Base-by-base conservation (phyloP, 23 red algal species). In the Cyanidioschyzon merolae region DNA sequence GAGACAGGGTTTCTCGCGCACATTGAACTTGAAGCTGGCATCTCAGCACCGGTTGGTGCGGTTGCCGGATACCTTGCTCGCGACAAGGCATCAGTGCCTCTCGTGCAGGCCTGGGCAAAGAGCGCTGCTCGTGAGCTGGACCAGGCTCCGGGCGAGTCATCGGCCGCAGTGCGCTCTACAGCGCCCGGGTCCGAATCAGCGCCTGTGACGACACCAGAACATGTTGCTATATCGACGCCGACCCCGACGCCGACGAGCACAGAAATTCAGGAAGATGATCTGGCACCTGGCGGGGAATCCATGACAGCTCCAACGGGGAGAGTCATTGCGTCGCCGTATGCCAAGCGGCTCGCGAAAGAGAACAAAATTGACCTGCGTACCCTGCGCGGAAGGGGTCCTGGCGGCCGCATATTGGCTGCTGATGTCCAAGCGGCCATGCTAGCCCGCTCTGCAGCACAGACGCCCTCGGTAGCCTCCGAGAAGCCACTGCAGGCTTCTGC, bases 1-100 rank as follows among this genome's bases (percentile, higher is more conserved):
- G 94, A 98, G 25, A 41, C 58, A 16, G 94, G 94, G 39, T 89
- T 57, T 41, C 63, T 98, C 39, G 88, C 94, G 27, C 79, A 88
- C 63, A 77, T 98, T 40, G 51, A 50, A n/a, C 68, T 89, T 37
- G 77, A 85, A 21, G 82, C 74, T 7, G 94, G 89, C 59, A 77
- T 41, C 37, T 38, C 45, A 30, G 57, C 58, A 18, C 40, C 85
- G 26, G 84, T 91, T 25, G 94, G 94, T 36, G 80, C 74, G 29
- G 75, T 84, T 0, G 94, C 91, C 26, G 94, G 87, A 18, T 91
- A 89, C 68, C 26, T 98, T 16, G 88, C 87, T 0, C 57, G 12
- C 36, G 51, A 85, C 41, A 76, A 85, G 58, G 94, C 84, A 18
- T 88, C 90, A 50, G 85, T 90, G 82, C 57, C 81, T 0, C 77